These are phyloP conservation scores for Trichoderma atroviride DNA, from an alignment of 2,329 filamentous ascomycete species.

Conservation along the genomic window DNA sequence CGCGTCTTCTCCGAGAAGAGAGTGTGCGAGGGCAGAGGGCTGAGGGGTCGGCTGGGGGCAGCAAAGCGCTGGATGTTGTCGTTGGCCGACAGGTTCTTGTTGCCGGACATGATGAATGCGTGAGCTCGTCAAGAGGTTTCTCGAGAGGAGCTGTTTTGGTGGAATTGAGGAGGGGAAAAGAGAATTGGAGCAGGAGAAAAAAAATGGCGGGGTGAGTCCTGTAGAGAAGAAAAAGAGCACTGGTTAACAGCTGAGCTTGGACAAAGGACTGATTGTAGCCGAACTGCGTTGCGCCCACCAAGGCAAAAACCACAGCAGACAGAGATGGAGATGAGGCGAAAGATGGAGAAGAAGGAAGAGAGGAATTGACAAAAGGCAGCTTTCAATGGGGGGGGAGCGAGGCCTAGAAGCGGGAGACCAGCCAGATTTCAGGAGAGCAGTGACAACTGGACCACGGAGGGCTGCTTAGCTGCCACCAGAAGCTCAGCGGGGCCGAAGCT, in stretches of 20 bases:
- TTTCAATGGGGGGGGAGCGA: slow-evolving; percentile 26
- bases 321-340: slow-evolving; percentile 7
- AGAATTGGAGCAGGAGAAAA: slow-evolving; percentile 6
- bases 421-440: slow-evolving; percentile 36
- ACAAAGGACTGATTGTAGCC: slow-evolving; percentile 5
- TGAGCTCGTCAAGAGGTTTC: slow-evolving; percentile 26
- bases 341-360: slow-evolving; percentile 27
- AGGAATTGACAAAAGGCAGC: slow-evolving; percentile 20
- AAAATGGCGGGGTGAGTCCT: slow-evolving; percentile 26
- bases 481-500: slow-evolving; percentile 30
- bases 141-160: slow-evolving; percentile 36
- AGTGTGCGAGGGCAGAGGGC: slow-evolving; percentile 82
- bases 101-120: slow-evolving; percentile 52
- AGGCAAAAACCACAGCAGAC: slow-evolving; percentile 13
- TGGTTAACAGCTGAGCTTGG: slow-evolving; percentile 31
- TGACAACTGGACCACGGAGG: slow-evolving; percentile 26
- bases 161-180: slow-evolving; percentile 17
- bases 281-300: slow-evolving; percentile 19
- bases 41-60: slow-evolving; percentile 88
- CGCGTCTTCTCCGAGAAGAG: slow-evolving; percentile 99
- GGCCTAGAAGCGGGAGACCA: slow-evolving; percentile 18
- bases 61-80: slow-evolving; percentile 98
- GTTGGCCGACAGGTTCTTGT: slow-evolving; percentile 73
- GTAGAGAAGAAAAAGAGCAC: slow-evolving; percentile 32
- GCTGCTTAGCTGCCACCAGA: slow-evolving; percentile 28